Evolutionary conservation across 2,329 filamentous ascomycete species (phyloP), one percentile per base, ranked within the genome.

Genomic region (Trichoderma endophyticum): DNA sequence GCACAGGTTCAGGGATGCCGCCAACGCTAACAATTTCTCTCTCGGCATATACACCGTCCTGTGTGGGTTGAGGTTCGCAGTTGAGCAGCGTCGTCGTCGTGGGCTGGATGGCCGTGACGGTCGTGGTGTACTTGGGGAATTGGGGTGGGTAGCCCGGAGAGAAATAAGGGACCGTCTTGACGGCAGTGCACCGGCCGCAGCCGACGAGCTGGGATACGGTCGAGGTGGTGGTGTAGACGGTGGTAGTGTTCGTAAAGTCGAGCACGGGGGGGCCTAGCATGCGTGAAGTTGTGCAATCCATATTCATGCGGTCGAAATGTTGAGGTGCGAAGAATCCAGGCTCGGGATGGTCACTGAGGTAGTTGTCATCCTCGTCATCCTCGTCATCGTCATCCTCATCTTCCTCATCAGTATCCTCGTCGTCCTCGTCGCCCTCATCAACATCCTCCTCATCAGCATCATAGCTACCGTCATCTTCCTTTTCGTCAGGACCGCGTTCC

Each of bases 141-240:
- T 76, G 77, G 24, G 77, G 77, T 0, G 68, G 71, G 2, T 72
- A 59, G 6, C 77, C 78, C 1, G 75, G 4, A 11, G 48, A 54
- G 48, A 24, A 54, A 12, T 24, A 54, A 18, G 66, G 34, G 4
- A 39, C 24, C 1, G 30, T 34, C 21, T 61, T 48, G 30, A 77
- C 51, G 18, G 71, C 54, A 11, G 60, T 70, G 75, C 80, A 81
- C 24, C 39, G 64, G 18, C 73, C 72, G 74, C 80, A 81, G 73
- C 78, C 75, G 30, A 80, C 36, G 28, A 34, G 2, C 30, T n/a
- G 24, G 3, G 76, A 78, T 14, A 24, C 8, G 0, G 80, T 80
- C 0, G 65, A 54, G 0, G 80, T 81, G 2, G 67, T 59, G 1
- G 78, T 77, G 72, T 72, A 80, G n/a, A 77, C 24, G 1, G 79